phyloP scores from a whole-genome alignment of 345 rosid genomes.

The Hibiscus tridactylites region DNA sequence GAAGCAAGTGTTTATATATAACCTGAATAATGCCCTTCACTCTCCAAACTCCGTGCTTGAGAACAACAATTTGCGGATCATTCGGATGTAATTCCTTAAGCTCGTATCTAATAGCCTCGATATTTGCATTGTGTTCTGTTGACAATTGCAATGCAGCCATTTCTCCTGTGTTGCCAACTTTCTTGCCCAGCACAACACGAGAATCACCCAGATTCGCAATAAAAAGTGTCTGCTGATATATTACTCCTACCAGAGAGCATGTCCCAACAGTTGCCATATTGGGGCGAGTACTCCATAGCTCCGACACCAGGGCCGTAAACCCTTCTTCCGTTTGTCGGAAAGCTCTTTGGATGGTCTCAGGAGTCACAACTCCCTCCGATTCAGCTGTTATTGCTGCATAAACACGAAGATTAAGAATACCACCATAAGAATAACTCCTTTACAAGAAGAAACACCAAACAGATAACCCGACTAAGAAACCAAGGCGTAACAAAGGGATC shows the following conservation, averaged over 20 bases:
- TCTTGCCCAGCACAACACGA: conserved; percentile 75
- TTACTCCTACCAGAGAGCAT: conserved; percentile 85
- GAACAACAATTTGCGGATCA: conserved; percentile 83
- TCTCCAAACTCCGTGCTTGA: conserved; percentile 87
- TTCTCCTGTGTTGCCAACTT: conserved; percentile 61
- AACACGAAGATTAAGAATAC: conserved; percentile 55
- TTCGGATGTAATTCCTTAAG: conserved; percentile 69
- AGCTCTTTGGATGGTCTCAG: conserved; percentile 64
- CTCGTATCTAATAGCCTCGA: conserved; percentile 71
- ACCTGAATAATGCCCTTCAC: conserved; percentile 97
- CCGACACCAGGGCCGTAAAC: conserved; percentile 61
- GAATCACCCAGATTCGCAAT: conserved; percentile 89
- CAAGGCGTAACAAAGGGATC: neutral
- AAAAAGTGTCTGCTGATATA: conserved; percentile 61
- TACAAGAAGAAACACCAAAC: neutral
- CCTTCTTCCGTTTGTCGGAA: conserved; percentile 73
- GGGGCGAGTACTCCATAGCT: conserved; percentile 52
- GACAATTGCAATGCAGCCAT: conserved; percentile 73
- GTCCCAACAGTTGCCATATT: conserved; percentile 69
- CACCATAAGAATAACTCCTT: conserved; percentile 17
- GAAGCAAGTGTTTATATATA: conserved; percentile 2
- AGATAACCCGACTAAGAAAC: neutral
- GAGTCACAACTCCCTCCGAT: conserved; percentile 54
- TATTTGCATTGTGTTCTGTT: conserved; percentile 78
- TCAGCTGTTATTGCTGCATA: conserved; percentile 76